Conservation (phyloP, 306 rosid genomes). For the Pyrus pyrifolia region DNA sequence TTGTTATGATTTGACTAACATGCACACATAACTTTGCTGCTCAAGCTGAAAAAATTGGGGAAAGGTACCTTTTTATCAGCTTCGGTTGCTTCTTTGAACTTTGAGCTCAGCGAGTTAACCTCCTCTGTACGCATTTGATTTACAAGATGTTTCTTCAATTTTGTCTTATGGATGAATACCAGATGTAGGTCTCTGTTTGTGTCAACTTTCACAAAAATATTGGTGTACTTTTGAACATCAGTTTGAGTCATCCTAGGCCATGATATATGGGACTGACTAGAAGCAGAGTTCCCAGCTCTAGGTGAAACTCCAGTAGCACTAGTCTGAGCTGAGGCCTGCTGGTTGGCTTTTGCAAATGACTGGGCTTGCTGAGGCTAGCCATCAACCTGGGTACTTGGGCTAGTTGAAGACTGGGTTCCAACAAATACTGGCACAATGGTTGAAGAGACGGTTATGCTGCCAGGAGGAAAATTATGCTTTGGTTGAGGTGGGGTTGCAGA, state of each 20-base stretch:
- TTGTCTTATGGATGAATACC: no score
- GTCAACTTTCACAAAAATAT: slow-evolving; percentile 88
- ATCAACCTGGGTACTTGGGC: slow-evolving; percentile 39
- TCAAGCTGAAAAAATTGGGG: neutral
- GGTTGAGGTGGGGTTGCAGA: slow-evolving; percentile 54
- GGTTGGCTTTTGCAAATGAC: slow-evolving; percentile 43
- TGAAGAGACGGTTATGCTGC: slow-evolving; percentile 36
- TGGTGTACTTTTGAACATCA: slow-evolving; percentile 81
- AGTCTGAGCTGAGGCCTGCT: slow-evolving; percentile 32
- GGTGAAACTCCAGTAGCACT: slow-evolving; percentile 40
- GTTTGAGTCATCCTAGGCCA: slow-evolving; percentile 80
- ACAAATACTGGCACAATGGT: slow-evolving; percentile 41
- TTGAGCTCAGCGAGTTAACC: no score
- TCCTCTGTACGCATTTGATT: no score
- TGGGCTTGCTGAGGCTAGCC: slow-evolving; percentile 46
- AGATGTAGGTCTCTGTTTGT: slow-evolving; percentile 52
- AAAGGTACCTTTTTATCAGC: slow-evolving; percentile 46
- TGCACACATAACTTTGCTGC: neutral
- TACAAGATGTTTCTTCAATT: no score
- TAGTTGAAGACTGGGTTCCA: slow-evolving; percentile 41
- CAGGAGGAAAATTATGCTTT: slow-evolving; percentile 39
- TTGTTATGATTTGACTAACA: neutral
- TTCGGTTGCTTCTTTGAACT: no score
- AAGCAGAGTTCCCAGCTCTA: slow-evolving; percentile 44
- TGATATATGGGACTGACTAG: slow-evolving; percentile 51